Evolutionary conservation across 257 asterid species (phyloP).

Genomic region (Echites panduratus): DNA sequence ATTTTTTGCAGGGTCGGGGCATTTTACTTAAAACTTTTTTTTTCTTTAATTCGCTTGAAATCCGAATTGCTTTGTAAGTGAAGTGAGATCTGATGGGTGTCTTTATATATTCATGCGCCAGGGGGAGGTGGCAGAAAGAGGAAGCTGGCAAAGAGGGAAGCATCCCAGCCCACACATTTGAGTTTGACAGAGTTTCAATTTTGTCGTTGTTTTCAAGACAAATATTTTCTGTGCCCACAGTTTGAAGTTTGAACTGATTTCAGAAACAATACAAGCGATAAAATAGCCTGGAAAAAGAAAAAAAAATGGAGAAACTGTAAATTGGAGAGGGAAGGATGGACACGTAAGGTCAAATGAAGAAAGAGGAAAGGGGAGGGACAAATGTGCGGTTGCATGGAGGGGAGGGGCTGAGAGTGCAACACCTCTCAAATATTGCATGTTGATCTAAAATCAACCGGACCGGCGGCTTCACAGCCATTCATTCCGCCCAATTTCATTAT

Average conservation of each 20-base stretch:
- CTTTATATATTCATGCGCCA: not conserved
- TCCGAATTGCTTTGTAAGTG: not conserved
- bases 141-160: not conserved
- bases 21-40: too few species aligned
- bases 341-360: not conserved
- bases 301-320: not conserved
- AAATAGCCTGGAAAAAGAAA: not conserved
- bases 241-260: too few species aligned
- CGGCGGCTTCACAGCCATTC: not conserved
- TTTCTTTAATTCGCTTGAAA: too few species aligned
- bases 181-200: too few species aligned
- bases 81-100: not conserved
- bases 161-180: not conserved
- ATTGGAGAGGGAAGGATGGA: not conserved
- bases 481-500: too few species aligned
- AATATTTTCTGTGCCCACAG: too few species aligned
- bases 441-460: not conserved
- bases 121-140: not conserved
- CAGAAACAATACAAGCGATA: too few species aligned
- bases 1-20: not conserved
- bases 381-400: constrained; percentile 35
- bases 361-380: constrained; percentile 13
- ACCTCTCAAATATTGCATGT: constrained; percentile 15
- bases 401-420: constrained; percentile 20
- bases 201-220: too few species aligned